Base-by-base conservation (phyloP, 805 yeast genomes). In the Ogataea sp. region DNA sequence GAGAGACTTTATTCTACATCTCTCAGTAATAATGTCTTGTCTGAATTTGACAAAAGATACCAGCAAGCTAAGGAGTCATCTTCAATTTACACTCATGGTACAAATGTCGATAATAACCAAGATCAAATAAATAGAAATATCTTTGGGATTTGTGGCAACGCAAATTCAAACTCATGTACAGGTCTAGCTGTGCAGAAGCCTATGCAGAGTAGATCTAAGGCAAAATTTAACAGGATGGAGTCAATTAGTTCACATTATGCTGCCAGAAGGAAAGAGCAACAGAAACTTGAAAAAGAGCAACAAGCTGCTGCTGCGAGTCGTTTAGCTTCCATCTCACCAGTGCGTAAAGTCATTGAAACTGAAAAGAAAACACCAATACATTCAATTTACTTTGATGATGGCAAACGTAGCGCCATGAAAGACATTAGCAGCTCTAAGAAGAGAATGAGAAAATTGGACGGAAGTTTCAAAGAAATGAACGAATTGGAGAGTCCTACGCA, bases 151-250 rank as follows among this genome's bases (percentile, higher is more conserved):
- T n/a, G n/a, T n/a, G n/a, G n/a, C n/a, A n/a, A n/a, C n/a, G n/a
- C n/a, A n/a, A n/a, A n/a, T n/a, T n/a, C n/a, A n/a, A n/a, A n/a
- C n/a, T n/a, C n/a, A n/a, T n/a, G n/a, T n/a, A n/a, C n/a, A n/a
- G n/a, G n/a, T n/a, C n/a, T n/a, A n/a, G n/a, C n/a, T n/a, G n/a
- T n/a, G n/a, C n/a, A n/a, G n/a, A n/a, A n/a, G n/a, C n/a, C n/a
- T n/a, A n/a, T n/a, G n/a, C n/a, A n/a, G n/a, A 23, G 26, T 11
- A 23, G 26, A 7, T 23, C 67, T 59, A 46, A 72, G 66, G 44
- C 72, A 51, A 47, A 75, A 65, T 45, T 66, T 59, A 58, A 72
- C 39, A 55, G 64, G 34, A 70, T 73, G 78, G 78, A 72, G 20
- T 67, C 75, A 15, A 72, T 73, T 15, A 55, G 65, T 9, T 55